Base-by-base conservation (phyloP, 2,329 filamentous ascomycete species). In the Basipetospora chlamydospora region DNA sequence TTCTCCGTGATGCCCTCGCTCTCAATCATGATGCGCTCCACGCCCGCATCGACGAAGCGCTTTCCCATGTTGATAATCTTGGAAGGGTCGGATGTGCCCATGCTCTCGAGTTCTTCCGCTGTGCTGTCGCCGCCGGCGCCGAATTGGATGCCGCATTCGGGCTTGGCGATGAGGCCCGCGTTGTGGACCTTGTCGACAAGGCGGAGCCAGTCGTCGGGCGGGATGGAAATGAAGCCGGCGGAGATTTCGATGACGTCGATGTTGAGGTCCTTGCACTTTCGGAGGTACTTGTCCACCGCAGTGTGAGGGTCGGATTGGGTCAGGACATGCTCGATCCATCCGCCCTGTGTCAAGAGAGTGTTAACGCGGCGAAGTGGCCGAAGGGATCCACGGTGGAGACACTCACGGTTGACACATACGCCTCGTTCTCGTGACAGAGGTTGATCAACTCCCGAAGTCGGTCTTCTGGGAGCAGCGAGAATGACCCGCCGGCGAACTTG, bases 1-100 rank as follows among this genome's bases (percentile, higher is more conserved):
- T 71, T 72, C 53, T 71, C 67, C 1, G 67, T 72, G 43, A 73
- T 72, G 0, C 67, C 67, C 49, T 72, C 67, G n/a, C 65, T 70
- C 46, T 73, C 66, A 38, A 71, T 67, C 67, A 73, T 73, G 44
- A 72, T 55, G 7, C 66, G 53, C 47, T 71, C 66, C 3, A 73
- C 66, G 0, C 67, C 67, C 0, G 56, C 61, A 13, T 64, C 55
- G 12, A 71, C 55, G 42, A 72, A 72, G 28, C 55, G 53, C 40
- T 54, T 61, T 9, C 63, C 66, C 42, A 70, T 47, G 38, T 63
- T 60, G 15, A 70, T 55, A 21, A 71, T 47, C 41, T 64, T 66
- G 11, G 53, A 52, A 0, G 65, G 63, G 42, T 68, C 65, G 4
- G 59, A 63, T 9, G 64, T 64, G 3, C 64, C 66, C 13, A 66